Evolutionary conservation across 2,329 filamentous ascomycete genomes (phyloP).

Genomic region (Elsinoe arachidis): DNA sequence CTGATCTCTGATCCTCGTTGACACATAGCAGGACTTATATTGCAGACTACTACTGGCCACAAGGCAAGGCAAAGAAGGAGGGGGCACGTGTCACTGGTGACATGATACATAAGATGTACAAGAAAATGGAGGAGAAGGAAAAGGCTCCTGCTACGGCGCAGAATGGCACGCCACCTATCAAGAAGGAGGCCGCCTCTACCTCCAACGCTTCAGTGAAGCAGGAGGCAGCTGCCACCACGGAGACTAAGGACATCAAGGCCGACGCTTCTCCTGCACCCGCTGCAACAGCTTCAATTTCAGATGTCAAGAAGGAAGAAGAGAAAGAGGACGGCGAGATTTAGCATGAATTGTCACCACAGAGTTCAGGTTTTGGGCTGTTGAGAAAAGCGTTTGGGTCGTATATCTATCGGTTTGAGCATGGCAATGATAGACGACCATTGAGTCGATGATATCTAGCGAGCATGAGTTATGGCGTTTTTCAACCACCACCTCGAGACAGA

Average conservation of each 20-base stretch:
- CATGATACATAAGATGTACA: constrained; percentile 30
- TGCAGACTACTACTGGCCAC: constrained; percentile 29
- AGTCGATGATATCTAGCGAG: neutral
- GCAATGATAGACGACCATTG: neutral
- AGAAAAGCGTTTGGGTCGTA: neutral
- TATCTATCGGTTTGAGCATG: neutral
- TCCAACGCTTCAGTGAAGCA: constrained; percentile 2
- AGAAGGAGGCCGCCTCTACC: neutral
- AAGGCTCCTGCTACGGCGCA: neutral
- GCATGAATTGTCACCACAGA: neutral
- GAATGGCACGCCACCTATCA: neutral
- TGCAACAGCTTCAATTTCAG: neutral
- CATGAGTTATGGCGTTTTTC: neutral
- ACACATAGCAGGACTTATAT: constrained; percentile 23
- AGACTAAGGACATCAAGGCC: neutral
- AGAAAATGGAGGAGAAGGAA: constrained; percentile 24
- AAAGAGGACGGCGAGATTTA: constrained; percentile 13
- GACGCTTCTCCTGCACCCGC: neutral
- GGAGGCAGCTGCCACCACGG: constrained; percentile 2
- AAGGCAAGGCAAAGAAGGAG: constrained; percentile 26
- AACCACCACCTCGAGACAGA: neutral
- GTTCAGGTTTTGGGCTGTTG: neutral
- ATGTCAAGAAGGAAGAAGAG: constrained; percentile 11
- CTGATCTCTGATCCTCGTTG: neutral
- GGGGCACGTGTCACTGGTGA: constrained; percentile 24